Conservation (phyloP, 2,329 filamentous ascomycete genomes). For the Sarocladium kiliense region DNA sequence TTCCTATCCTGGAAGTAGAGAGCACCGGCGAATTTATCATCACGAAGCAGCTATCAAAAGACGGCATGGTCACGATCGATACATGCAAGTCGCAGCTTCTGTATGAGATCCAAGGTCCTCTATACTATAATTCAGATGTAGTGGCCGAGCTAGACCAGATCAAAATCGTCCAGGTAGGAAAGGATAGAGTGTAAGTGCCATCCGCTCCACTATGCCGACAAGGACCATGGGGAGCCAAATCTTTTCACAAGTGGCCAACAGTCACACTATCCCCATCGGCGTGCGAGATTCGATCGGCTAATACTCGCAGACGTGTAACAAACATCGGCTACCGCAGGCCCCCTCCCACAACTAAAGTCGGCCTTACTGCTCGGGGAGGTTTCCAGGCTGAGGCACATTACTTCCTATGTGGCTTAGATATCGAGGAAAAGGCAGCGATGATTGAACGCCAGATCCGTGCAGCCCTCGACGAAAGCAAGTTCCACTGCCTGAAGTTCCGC, state of each 20-base stretch:
- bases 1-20: slow-evolving; percentile 44
- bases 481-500: background rate
- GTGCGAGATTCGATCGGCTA: no score
- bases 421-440: slow-evolving; percentile 33
- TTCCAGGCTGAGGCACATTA: slow-evolving; percentile 38
- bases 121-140: slow-evolving; percentile 36
- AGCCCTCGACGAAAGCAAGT: slow-evolving; percentile 20
- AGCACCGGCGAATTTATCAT: slow-evolving; percentile 39
- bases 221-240: no score
- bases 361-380: slow-evolving; percentile 33
- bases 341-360: slow-evolving; percentile 29
- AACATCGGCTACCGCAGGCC: no score
- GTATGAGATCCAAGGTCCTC: slow-evolving; percentile 36
- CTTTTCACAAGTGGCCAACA: no score
- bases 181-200: no score
- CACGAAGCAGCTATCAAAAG: slow-evolving; percentile 39
- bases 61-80: slow-evolving; percentile 31
- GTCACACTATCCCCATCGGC: no score
- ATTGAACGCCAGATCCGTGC: slow-evolving; percentile 29
- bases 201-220: no score
- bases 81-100: slow-evolving; percentile 27
- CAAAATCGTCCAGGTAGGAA: slow-evolving; percentile 41
- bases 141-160: slow-evolving; percentile 31
- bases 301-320: no score
- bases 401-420: slow-evolving; percentile 33